Evolutionary conservation across 169 alveolate species (phyloP).

Genomic region (Eimeria brunetti): DNA sequence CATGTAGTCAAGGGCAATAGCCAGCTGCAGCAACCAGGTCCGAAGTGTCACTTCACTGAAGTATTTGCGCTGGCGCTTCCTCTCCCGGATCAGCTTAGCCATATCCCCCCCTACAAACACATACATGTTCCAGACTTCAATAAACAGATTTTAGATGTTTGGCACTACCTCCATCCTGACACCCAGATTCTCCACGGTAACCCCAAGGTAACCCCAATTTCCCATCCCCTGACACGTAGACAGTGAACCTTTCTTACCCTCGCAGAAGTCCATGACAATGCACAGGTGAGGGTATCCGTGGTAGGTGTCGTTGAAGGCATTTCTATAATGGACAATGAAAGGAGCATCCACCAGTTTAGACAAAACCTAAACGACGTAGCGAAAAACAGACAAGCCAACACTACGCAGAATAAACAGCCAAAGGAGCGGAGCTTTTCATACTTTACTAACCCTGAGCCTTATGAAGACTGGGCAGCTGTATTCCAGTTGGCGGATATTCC

Average conservation of each 20-base stretch:
- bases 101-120: conserved; percentile 79
- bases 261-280: conserved; percentile 95
- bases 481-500: not conserved
- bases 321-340: conserved; percentile 70
- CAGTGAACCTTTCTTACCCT: conserved; percentile 86
- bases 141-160: not conserved
- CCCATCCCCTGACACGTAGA: not conserved
- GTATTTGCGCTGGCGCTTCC: conserved; percentile 55
- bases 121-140: not conserved
- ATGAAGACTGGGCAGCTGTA: not conserved
- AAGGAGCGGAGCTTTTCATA: not conserved
- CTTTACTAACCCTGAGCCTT: not conserved
- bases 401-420: not conserved
- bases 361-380: conserved; percentile 21
- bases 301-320: conserved; percentile 71
- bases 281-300: conserved; percentile 84
- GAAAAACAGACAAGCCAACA: not conserved
- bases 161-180: not conserved
- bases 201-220: not conserved
- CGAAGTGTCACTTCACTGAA: conserved; percentile 89
- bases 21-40: conserved; percentile 92
- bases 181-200: no score
- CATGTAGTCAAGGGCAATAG: conserved; percentile 89
- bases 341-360: conserved; percentile 77
- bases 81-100: conserved; percentile 58